phyloP scores from a whole-genome alignment of 306 rosid species.

The Castanea crenata region DNA sequence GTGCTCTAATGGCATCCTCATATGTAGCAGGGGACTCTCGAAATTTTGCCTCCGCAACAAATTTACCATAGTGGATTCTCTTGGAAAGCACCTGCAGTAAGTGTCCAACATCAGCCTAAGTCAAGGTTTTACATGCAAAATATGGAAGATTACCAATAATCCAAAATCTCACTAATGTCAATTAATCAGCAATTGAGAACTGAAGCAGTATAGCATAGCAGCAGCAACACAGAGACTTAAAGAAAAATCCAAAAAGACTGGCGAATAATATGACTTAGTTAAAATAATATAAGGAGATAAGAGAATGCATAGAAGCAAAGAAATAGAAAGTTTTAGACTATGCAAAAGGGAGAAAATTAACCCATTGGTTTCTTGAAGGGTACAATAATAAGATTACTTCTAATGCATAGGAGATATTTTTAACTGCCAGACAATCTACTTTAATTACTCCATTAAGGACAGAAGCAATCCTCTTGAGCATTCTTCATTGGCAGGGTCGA shows the following conservation, averaged over 20 bases:
- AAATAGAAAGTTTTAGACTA: neutral
- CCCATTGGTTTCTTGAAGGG: neutral
- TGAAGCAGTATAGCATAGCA: neutral
- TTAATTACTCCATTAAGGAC: neutral
- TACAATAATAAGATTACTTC: neutral
- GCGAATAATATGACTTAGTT: neutral
- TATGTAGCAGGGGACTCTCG: conserved; percentile 30
- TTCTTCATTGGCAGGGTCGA: neutral
- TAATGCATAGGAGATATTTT: neutral
- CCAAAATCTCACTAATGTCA: neutral
- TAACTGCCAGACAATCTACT: neutral
- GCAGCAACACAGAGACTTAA: neutral
- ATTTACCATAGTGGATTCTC: conserved; percentile 66
- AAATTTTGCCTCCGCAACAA: conserved; percentile 65
- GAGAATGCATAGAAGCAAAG: too few species aligned
- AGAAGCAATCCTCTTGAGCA: neutral
- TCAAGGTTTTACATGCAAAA: neutral
- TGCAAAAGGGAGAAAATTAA: neutral
- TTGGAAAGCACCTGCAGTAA: conserved; percentile 50
- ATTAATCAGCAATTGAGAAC: neutral
- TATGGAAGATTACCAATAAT: neutral
- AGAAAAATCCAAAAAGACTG: neutral
- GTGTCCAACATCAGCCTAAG: neutral
- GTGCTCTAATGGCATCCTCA: conserved; percentile 39
- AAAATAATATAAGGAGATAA: too few species aligned